phyloP scores from a whole-genome alignment of 2,329 filamentous ascomycete species.

The Thielaviopsis euricoi region DNA sequence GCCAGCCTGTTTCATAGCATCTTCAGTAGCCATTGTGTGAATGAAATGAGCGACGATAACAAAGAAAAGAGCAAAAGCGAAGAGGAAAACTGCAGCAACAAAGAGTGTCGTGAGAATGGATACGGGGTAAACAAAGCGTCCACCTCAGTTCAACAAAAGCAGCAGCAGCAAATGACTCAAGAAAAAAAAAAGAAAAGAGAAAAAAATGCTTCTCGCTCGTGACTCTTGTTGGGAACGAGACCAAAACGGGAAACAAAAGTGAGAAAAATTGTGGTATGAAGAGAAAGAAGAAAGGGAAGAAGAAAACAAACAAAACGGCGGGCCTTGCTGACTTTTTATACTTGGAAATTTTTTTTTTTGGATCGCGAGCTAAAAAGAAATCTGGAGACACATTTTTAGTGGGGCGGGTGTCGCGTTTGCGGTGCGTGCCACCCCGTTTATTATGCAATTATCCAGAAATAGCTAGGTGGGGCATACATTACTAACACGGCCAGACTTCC shows the following conservation, averaged over 20 bases:
- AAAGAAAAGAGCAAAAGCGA: not conserved
- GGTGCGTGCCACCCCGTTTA: not conserved
- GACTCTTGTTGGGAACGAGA: not conserved
- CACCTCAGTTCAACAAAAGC: not conserved
- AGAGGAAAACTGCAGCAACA: not conserved
- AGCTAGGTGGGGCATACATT: not conserved
- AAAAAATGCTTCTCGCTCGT: not conserved
- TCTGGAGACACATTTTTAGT: not conserved
- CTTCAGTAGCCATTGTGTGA: slow-evolving; percentile 3
- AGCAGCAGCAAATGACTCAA: too few relatives aligned
- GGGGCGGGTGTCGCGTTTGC: not conserved
- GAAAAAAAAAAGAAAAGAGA: not conserved
- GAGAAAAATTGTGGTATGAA: not conserved
- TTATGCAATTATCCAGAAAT: not conserved
- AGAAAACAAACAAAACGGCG: not conserved
- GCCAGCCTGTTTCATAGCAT: slow-evolving; percentile 33
- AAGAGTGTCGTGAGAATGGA: not conserved
- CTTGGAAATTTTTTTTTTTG: not conserved
- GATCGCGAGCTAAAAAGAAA: not conserved
- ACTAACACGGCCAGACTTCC: not conserved
- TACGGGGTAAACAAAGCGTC: not conserved
- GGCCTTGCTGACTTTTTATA: not conserved
- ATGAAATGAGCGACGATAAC: not conserved
- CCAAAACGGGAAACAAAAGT: not conserved
- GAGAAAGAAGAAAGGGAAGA: not conserved